Conservation (phyloP, 176 grass and related monocot species). For the Echinochloa phyllopogon region DNA sequence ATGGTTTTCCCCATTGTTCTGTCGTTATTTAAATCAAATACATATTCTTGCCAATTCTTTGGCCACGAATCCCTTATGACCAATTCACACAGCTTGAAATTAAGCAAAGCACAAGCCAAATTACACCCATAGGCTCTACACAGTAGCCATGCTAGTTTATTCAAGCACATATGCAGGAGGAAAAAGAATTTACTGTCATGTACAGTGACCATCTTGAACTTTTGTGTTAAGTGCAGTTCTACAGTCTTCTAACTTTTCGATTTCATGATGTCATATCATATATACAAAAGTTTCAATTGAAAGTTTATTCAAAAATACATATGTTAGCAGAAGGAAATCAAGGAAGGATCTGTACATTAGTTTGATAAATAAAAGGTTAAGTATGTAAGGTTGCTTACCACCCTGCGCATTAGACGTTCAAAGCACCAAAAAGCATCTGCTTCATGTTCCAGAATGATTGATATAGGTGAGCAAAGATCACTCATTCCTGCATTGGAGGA, state of each 20-base stretch:
- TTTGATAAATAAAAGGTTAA: constrained; percentile 20
- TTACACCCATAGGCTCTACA: background rate
- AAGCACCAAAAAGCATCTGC: constrained; percentile 99
- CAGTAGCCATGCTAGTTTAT: background rate
- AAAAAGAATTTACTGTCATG: constrained; percentile 1
- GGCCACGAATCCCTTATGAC: constrained; percentile 3
- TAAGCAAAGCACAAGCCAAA: background rate
- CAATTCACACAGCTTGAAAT: background rate
- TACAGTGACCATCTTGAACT: background rate
- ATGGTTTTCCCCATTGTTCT: background rate
- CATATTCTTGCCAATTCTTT: constrained; percentile 8
- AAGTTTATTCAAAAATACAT: background rate
- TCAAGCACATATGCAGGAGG: background rate
- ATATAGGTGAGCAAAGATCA: constrained; percentile 97
- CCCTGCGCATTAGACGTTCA: constrained; percentile 94
- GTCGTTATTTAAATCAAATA: constrained; percentile 18
- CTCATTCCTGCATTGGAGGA: constrained; percentile 80
- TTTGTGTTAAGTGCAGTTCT: constrained; percentile 7
- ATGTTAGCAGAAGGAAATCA: constrained; percentile 22
- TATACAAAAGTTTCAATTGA: background rate
- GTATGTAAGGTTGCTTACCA: constrained; percentile 53
- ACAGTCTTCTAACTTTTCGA: background rate
- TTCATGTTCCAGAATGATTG: constrained; percentile 92
- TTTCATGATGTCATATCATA: constrained; percentile 5
- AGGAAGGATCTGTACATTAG: background rate